Evolutionary conservation across 495 filamentous ascomycete genomes (phyloP), one percentile per base, ranked within the genome.

Genomic region (Penicillium atrosanguineum): DNA sequence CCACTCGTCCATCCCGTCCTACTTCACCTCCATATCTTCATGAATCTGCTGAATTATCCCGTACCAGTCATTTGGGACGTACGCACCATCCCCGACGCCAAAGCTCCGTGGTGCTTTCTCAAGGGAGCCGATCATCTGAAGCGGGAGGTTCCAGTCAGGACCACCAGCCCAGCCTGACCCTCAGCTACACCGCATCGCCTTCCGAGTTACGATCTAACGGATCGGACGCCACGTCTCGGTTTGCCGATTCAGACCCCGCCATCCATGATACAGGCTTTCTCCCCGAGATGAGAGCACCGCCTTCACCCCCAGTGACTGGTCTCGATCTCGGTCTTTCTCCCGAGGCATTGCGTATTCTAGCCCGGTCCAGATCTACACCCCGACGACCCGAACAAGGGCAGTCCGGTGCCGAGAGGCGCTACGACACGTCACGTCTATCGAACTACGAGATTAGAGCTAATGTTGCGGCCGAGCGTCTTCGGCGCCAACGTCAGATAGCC

Each of bases 91-190:
- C 70, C n/a, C 66, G 74, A 50, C 77, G 75, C 15, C 74, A 68
- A 40, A 67, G 62, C 39, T 77, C 79, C n/a, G 63, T 77, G 19
- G 65, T 80, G 39, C 64, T 76, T 26, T 72, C 78, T 6, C 76
- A 77, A 29, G 65, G 46, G 14, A 63, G 49, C 53, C 58, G 56
- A 18, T 44, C 56, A 31, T 50, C 60, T 29, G 67, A 70, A 50
- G 29, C 48, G 12, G 50, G 51, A 16, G 46, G 38, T 8, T 51
- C 64, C 12, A 68, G 54, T 31, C 48, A 61, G 26, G 75, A 76
- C 37, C 57, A 61, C n/a, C 66, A 73, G 38, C 64, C 71, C 14
- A 72, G 49, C 38, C 56, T 69, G 38, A 65, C 67, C 49, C 61
- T 73, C 12, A 70, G 65, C 42, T 75, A 65, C 68, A 72, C 69